Base-by-base conservation (phyloP, 176 grass and related monocot species). In the Carex myosuroides region DNA sequence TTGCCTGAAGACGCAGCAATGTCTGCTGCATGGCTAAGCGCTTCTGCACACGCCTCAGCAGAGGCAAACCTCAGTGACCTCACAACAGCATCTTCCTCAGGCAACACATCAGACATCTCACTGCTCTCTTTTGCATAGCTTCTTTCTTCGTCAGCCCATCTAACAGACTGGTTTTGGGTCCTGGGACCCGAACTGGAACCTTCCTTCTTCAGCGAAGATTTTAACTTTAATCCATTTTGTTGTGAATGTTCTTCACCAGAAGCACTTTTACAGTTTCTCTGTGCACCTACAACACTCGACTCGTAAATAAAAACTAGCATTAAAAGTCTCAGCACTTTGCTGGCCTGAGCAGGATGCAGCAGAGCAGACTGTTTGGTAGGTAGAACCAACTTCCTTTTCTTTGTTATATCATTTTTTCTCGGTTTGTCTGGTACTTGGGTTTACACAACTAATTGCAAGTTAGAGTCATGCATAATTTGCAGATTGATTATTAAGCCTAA, bases 1-100 rank as follows among this genome's bases (percentile, higher is more conserved):
- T 84, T 89, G 71, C 93, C 88, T 55, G 87, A 90, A 79, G 88
- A 86, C 85, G 92, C 92, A 92, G 92, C 92, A 92, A 83, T 86
- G 79, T 90, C 91, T 75, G 88, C 88, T 37, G 93, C 96, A 39
- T 89, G 82, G 85, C 39, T 84, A 74, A 99, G 91, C 14, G 96
- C 91, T 72, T 86, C 78, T 79, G 91, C 93, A 70, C 90, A 95
- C 53, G 93, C 96, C 87, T 95, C 93, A 60, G 96, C 93, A 55
- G 96, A 95, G 75, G 84, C 90, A 68, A 87, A 30, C 59, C 96
- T 92, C 65, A 88, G 48, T 42, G 91, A 90, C 85, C 61, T 90
- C 37, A 81, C 87, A 8, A 70, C 64, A 60, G 75, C 74, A 54
- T 86, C 83, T 85, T 85, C 88, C 24, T 75, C 71, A 7, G 64